Percentiles rank a stretch among this genome's conserved stretches.
Conservation (phyloP, 2,329 filamentous ascomycete species). For the Monilinia fructicola region DNA sequence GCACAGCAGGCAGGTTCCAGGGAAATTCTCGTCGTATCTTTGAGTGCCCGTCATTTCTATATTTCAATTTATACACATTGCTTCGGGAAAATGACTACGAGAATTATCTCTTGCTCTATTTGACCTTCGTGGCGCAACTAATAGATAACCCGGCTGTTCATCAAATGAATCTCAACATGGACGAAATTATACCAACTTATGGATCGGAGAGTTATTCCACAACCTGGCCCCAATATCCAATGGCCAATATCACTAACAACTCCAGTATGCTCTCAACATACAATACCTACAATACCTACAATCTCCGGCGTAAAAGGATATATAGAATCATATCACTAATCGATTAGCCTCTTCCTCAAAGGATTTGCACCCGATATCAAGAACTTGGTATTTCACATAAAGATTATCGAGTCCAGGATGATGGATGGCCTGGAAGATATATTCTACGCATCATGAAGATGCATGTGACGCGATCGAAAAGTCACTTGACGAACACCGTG, state of each 20-base stretch:
- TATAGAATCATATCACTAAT: not conserved
- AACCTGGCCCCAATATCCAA: not conserved
- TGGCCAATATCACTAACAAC: not conserved
- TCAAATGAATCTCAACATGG: not conserved
- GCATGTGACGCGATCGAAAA: not conserved
- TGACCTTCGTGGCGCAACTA: not conserved
- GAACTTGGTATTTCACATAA: not conserved
- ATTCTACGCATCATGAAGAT: not conserved
- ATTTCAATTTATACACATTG: not conserved
- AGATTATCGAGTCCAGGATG: constrained; percentile 7
- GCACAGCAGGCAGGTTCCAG: not conserved
- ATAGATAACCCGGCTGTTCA: not conserved
- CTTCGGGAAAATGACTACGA: not conserved
- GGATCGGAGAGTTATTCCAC: constrained; percentile 1
- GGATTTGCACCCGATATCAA: constrained; percentile 3
- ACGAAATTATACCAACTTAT: not conserved
- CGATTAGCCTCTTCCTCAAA: constrained; percentile 5
- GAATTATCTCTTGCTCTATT: too few relatives aligned
- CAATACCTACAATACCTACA: not conserved
- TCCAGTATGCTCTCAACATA: not conserved
- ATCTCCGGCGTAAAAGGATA: constrained; percentile 9
- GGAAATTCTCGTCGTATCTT: not conserved
- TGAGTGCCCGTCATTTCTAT: not conserved
- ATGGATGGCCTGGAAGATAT: constrained; percentile 4
- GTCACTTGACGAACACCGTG: not conserved